A percentile compares a stretch with the other conserved stretches of the same genome.
phyloP scores from a whole-genome alignment of 2,329 filamentous ascomycete species.

The Colletotrichum sp. region DNA sequence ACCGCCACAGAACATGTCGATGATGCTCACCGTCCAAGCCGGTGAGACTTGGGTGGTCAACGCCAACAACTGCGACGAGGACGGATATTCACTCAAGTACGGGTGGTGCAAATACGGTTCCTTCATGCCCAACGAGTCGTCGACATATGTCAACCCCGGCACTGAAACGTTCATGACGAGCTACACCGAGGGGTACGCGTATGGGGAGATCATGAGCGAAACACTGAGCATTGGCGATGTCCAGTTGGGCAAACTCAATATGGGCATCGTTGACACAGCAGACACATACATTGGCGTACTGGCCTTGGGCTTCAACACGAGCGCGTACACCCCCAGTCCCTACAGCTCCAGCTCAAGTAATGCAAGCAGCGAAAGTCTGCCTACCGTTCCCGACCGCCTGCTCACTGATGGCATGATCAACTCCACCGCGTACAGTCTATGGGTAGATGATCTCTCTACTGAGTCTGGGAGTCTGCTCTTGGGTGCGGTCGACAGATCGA shows the following conservation, averaged over 20 bases:
- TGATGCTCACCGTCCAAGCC: not conserved
- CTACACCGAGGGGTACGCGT: conserved; percentile 58
- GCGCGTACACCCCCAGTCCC: conserved; percentile 39
- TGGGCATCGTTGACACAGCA: conserved; percentile 56
- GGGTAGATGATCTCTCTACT: conserved; percentile 43
- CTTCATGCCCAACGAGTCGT: conserved; percentile 48
- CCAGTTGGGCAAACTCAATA: conserved; percentile 54
- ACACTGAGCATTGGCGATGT: conserved; percentile 54
- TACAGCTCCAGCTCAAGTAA: conserved; percentile 25
- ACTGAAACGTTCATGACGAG: conserved; percentile 56
- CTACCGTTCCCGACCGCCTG: conserved; percentile 69
- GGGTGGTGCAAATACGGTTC: not conserved
- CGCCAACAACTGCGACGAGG: not conserved
- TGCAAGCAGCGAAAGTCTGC: conserved; percentile 34
- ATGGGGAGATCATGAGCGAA: conserved; percentile 40
- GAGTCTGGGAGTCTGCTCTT: conserved; percentile 6
- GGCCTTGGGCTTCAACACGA: conserved; percentile 63
- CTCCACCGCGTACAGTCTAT: conserved; percentile 71
- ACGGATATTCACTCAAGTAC: not conserved
- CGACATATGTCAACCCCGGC: conserved; percentile 49
- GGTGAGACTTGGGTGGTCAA: not conserved
- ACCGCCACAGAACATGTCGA: conserved; percentile 2
- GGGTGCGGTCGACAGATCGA: conserved; percentile 17
- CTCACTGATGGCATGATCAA: conserved; percentile 65
- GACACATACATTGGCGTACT: conserved; percentile 60